Evolutionary conservation across 2,329 filamentous ascomycete genomes (phyloP).

Genomic region (Emergomyces pasteurianus): DNA sequence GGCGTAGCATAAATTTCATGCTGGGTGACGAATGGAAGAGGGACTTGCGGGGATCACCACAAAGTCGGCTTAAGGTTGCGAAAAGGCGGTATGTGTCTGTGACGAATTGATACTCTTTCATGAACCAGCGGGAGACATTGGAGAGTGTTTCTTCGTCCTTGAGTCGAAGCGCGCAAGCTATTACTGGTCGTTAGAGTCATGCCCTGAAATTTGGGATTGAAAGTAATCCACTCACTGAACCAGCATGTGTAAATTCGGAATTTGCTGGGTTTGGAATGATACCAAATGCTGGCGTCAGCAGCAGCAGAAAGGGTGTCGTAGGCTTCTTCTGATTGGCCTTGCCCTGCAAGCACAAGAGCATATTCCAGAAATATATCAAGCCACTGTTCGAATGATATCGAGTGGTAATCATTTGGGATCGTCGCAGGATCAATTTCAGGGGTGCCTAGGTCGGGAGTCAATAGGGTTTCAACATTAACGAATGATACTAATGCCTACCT

Average conservation of each 20-base stretch:
- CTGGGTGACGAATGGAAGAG: constrained; percentile 68
- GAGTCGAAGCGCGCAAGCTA: constrained; percentile 68
- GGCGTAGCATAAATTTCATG: constrained; percentile 83
- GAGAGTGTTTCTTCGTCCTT: constrained; percentile 67
- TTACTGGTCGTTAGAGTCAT: constrained; percentile 14
- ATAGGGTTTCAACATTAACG: background rate
- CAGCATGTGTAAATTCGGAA: constrained; percentile 67
- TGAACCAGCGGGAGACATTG: constrained; percentile 67
- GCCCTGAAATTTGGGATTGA: background rate
- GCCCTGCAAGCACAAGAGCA: constrained; percentile 60
- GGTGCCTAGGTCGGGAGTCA: constrained; percentile 4
- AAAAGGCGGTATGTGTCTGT: constrained; percentile 79
- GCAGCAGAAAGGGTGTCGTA: constrained; percentile 73
- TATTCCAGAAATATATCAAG: constrained; percentile 84
- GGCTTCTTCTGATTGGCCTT: constrained; percentile 55
- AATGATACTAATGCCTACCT: constrained; percentile 18
- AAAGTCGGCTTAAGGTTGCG: constrained; percentile 62
- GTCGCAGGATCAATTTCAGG: constrained; percentile 6
- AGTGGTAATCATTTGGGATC: constrained; percentile 52
- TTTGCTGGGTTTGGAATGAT: constrained; percentile 53
- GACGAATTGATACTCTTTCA: constrained; percentile 67
- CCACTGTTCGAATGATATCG: constrained; percentile 74
- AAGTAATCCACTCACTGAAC: constrained; percentile 44
- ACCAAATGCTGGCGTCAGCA: constrained; percentile 70
- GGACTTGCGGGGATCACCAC: constrained; percentile 48